Evolutionary conservation across 208 protist species (phyloP), one percentile per base, ranked within the genome.

Genomic region (Trypanosoma caninum): DNA sequence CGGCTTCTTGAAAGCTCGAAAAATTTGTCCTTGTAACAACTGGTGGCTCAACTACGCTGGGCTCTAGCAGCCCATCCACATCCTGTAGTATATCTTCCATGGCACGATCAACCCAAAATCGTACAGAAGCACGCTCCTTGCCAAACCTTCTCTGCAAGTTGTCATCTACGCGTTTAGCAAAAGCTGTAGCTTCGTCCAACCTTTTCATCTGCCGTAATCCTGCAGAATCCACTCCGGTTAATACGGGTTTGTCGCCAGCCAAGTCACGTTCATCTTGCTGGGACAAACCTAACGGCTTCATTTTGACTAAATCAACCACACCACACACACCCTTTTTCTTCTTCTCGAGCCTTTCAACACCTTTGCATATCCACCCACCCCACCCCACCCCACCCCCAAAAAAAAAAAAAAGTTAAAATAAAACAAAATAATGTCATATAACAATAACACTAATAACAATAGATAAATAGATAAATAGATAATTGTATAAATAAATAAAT

Each of bases 251-350:
- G 45, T 75, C 64, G 56, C 69, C 54, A 6, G 56, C 27, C 31
- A 89, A 70, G 40, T 77, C 46, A 25, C 28, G 44, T 46, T 80
- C 75, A 54, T 80, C 76, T 40, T 41, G 57, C 31, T 18, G 34
- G 38, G 27, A 7, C 2, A 50, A 23, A n/a, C 28, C 30, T 22
- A 9, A 46, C 41, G 53, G 47, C 3, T 23, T 18, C 41, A 55
- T 48, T 34, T 38, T 54, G 11, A 4, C n/a, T 13, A 3, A 7
- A 11, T 41, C 13, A 42, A 23, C 5, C 20, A 7, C 40, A 18
- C 33, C 7, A 50, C 8, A 10, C 4, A 28, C 30, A 40, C 23
- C 35, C 35, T 13, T 13, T 40, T 40, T 13, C 35, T 13, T 40
- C 18, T n/a, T n/a, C n/a, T n/a, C n/a, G n/a, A n/a, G n/a, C n/a